Percentiles rank a stretch among this genome's conserved stretches.
These are phyloP conservation scores for Cryptococcus sp. DNA, from an alignment of 1,284 basidiomycete genomes.

Conservation along the genomic window DNA sequence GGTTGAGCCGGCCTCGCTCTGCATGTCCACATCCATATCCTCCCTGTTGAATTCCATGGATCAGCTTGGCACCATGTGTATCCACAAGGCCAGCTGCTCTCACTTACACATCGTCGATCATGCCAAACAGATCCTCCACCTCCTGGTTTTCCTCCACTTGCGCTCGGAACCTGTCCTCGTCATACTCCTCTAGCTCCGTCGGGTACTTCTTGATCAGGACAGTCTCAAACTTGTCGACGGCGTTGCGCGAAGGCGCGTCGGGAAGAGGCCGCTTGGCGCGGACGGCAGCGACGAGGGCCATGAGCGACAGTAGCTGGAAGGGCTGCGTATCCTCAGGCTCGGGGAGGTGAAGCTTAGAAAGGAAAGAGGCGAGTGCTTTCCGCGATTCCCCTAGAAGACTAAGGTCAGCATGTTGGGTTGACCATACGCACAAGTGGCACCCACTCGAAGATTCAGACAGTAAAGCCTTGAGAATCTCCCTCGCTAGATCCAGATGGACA, in stretches of 20 bases:
- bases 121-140: constrained; percentile 22
- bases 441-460: constrained; percentile 39
- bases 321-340: constrained; percentile 58
- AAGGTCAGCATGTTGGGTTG: constrained; percentile 2
- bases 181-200: constrained; percentile 61
- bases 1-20: constrained; percentile 19
- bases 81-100: background rate
- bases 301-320: constrained; percentile 60
- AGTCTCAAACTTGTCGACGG: constrained; percentile 65
- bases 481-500: constrained; percentile 75
- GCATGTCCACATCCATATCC: constrained; percentile 21
- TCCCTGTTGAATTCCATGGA: constrained; percentile 7
- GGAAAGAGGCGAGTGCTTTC: constrained; percentile 73
- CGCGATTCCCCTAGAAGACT: constrained; percentile 67
- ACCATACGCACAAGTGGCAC: too few relatives aligned
- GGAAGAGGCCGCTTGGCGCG: constrained; percentile 66
- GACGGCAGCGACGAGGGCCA: constrained; percentile 56
- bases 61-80: background rate
- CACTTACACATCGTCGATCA: constrained; percentile 49
- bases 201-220: constrained; percentile 60
- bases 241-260: constrained; percentile 67
- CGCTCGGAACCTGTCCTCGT: constrained; percentile 57
- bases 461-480: constrained; percentile 64
- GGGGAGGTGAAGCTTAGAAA: constrained; percentile 73
- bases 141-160: constrained; percentile 24